A percentile compares a stretch with the other conserved stretches of the same genome.
phyloP scores from a whole-genome alignment of 2,329 filamentous ascomycete species.

The Colletotrichum graminicola region DNA sequence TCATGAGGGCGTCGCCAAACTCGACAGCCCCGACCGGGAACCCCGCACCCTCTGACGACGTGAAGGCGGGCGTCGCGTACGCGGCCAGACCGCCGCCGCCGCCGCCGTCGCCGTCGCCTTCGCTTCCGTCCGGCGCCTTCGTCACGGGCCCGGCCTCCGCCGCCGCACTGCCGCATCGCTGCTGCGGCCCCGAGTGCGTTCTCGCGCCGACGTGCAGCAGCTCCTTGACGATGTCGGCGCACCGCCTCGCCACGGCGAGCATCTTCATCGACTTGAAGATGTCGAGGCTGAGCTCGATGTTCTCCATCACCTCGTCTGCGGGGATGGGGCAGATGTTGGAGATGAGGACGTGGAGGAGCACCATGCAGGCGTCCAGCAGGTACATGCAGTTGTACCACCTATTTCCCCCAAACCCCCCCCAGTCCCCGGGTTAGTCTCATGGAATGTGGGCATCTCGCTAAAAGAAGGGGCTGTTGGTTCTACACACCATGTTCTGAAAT shows the following conservation, averaged over 20 bases:
- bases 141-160: constrained; percentile 4
- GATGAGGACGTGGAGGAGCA: constrained; percentile 36
- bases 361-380: constrained; percentile 38
- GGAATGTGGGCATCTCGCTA: too few species aligned
- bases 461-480: background rate
- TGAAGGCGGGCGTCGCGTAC: constrained; percentile 14
- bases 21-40: constrained; percentile 1
- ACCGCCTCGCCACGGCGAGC: constrained; percentile 36
- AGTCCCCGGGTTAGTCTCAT: background rate
- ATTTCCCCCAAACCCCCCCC: too few species aligned
- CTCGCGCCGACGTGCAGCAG: constrained; percentile 28
- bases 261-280: constrained; percentile 41
- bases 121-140: background rate
- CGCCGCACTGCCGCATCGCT: background rate
- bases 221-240: constrained; percentile 38
- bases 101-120: background rate
- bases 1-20: constrained; percentile 22
- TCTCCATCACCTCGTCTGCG: constrained; percentile 30
- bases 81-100: background rate
- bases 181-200: background rate
- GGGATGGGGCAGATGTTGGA: constrained; percentile 37
- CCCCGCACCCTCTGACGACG: background rate
- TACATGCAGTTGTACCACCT: constrained; percentile 43
- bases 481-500: constrained; percentile 34
- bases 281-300: constrained; percentile 40